A percentile compares a stretch with the other conserved stretches of the same genome.
Evolutionary conservation across 2,329 filamentous ascomycete genomes (phyloP).

Genomic region (Alternaria incomplexa): DNA sequence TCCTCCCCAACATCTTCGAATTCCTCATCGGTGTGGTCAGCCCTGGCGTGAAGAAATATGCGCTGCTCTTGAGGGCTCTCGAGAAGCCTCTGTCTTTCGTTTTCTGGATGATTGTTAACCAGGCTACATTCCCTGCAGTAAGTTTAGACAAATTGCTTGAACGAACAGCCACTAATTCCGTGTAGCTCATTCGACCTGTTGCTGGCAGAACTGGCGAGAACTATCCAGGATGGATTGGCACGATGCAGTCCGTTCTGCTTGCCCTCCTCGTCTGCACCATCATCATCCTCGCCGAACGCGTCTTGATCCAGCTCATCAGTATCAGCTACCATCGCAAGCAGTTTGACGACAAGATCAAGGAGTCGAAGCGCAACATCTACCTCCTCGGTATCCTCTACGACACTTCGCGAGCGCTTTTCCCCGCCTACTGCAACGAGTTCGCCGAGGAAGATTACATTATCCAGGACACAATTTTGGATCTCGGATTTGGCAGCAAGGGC

Average conservation of each 20-base stretch:
- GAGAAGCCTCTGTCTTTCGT: constrained; percentile 67
- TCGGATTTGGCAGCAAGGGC: constrained; percentile 64
- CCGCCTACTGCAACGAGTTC: constrained; percentile 91
- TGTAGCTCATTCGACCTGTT: constrained; percentile 21
- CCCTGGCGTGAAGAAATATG: constrained; percentile 69
- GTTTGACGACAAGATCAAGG: constrained; percentile 81
- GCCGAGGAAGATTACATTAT: constrained; percentile 91
- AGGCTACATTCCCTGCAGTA: constrained; percentile 64
- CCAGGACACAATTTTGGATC: constrained; percentile 69
- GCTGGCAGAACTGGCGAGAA: constrained; percentile 2
- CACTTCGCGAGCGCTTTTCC: constrained; percentile 85
- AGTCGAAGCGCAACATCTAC: constrained; percentile 84
- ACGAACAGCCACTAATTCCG: neutral
- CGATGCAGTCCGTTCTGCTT: constrained; percentile 69
- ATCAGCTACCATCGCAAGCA: constrained; percentile 86
- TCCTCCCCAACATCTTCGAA: constrained; percentile 66
- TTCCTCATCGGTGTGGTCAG: constrained; percentile 68
- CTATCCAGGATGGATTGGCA: constrained; percentile 56
- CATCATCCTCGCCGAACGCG: constrained; percentile 77
- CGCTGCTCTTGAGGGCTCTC: constrained; percentile 62
- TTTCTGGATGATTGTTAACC: constrained; percentile 64
- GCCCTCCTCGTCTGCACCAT: constrained; percentile 71
- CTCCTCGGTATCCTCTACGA: constrained; percentile 88
- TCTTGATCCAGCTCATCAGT: constrained; percentile 81
- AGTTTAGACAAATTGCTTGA: neutral